Evolutionary conservation across 805 yeast species (phyloP).

Genomic region (Myxozyma neotropica): DNA sequence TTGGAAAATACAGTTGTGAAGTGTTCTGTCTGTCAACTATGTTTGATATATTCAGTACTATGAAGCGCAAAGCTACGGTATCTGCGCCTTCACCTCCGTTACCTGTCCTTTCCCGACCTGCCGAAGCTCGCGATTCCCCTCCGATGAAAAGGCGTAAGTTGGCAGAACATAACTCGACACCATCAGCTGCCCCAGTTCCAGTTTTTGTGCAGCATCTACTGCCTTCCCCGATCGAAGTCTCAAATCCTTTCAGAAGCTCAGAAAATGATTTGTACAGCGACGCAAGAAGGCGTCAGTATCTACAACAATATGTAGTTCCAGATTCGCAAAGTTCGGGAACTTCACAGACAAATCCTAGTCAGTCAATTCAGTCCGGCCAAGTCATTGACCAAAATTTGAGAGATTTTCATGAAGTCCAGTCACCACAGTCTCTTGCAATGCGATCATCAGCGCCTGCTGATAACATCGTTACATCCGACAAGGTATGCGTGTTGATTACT

Average conservation of each 20-base stretch:
- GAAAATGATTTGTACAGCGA: constrained; percentile 16
- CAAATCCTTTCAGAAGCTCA: background rate
- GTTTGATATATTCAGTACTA: constrained; percentile 4
- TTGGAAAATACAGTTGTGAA: background rate
- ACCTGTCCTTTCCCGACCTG: background rate
- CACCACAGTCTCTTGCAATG: background rate
- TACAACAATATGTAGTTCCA: background rate
- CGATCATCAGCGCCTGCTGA: background rate
- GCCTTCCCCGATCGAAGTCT: constrained; percentile 1
- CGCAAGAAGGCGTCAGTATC: constrained; percentile 3
- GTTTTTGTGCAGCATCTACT: background rate
- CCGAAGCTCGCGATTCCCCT: background rate
- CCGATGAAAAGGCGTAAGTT: constrained; percentile 2
- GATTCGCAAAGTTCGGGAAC: constrained; percentile 12
- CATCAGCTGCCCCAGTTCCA: background rate
- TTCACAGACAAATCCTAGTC: background rate
- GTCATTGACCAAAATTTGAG: background rate
- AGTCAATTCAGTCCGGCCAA: background rate
- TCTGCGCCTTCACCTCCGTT: background rate
- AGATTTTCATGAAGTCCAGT: background rate
- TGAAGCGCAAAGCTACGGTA: constrained; percentile 5
- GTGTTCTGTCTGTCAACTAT: background rate
- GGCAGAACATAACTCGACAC: background rate
- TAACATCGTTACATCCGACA: background rate
- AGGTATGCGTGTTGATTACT: background rate